phyloP scores from a whole-genome alignment of 2,329 filamentous ascomycete species.

The Lasiodiplodia sp. region DNA sequence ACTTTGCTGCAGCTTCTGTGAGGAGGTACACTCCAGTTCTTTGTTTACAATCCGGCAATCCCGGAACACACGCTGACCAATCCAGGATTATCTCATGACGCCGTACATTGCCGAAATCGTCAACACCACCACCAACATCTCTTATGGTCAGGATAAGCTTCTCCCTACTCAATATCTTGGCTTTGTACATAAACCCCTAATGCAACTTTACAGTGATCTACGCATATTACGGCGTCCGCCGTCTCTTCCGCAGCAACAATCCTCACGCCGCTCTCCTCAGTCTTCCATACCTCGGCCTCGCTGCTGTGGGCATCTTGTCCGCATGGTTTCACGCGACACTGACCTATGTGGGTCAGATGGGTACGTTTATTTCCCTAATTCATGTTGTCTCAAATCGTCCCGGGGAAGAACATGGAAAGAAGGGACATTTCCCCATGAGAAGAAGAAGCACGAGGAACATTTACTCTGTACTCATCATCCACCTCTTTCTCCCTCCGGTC shows the following conservation, averaged over 20 bases:
- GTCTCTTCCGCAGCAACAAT: conserved; percentile 7
- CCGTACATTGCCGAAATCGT: conserved; percentile 62
- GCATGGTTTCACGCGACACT: conserved; percentile 50
- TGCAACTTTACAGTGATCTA: conserved; percentile 43
- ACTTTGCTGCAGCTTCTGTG: conserved; percentile 4
- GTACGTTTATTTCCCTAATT: conserved; percentile 4
- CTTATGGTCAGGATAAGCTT: conserved; percentile 52
- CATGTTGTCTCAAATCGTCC: no score
- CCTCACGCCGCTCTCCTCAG: conserved; percentile 11
- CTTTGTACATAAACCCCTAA: background rate
- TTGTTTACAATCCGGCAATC: background rate
- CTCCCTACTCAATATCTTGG: background rate
- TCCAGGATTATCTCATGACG: conserved; percentile 62
- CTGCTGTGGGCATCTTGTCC: conserved; percentile 51
- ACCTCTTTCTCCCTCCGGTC: no score
- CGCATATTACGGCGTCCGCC: conserved; percentile 41
- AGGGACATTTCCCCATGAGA: no score
- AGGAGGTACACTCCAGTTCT: background rate
- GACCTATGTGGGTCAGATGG: conserved; percentile 38
- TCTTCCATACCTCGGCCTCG: conserved; percentile 53
- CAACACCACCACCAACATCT: conserved; percentile 60
- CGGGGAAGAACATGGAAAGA: no score
- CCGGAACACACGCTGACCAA: background rate
- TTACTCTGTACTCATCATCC: no score
- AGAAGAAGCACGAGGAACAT: no score